phyloP scores from a whole-genome alignment of 2,329 filamentous ascomycete genomes.

The Zopfia rhizophila region DNA sequence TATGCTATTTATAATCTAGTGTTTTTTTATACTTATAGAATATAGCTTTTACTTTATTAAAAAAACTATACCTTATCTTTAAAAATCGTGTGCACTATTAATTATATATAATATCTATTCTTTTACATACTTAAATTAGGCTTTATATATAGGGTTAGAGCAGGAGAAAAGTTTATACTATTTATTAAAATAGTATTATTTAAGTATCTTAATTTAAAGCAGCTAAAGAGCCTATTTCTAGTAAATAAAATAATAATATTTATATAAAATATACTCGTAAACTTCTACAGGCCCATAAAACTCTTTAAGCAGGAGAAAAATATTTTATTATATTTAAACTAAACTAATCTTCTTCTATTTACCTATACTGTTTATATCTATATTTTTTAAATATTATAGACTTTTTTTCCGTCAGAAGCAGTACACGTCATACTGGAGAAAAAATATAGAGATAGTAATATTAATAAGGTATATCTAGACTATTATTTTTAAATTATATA shows the following conservation, averaged over 20 bases:
- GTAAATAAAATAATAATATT: neutral
- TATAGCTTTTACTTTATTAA: neutral
- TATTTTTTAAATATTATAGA: too few species aligned
- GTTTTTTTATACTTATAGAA: slow-evolving; percentile 3
- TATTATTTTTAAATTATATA: too few species aligned
- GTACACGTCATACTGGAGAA: too few species aligned
- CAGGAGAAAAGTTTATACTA: slow-evolving; percentile 7
- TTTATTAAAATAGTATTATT: slow-evolving; percentile 11
- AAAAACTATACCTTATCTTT: too few species aligned
- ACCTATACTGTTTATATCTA: too few species aligned
- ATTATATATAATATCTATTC: slow-evolving; percentile 4
- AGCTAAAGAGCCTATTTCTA: neutral
- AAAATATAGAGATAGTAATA: too few species aligned
- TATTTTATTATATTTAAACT: neutral
- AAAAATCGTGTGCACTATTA: neutral
- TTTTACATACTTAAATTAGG: slow-evolving; percentile 2
- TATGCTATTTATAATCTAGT: slow-evolving; percentile 3
- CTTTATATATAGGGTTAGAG: slow-evolving; percentile 3
- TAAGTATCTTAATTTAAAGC: slow-evolving; percentile 6
- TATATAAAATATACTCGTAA: slow-evolving; percentile 3
- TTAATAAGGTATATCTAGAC: too few species aligned
- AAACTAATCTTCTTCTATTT: too few species aligned
- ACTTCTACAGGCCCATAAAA: slow-evolving; percentile 13
- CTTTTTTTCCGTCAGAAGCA: too few species aligned
- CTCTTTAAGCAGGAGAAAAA: slow-evolving; percentile 11